Evolutionary conservation across 768 basidiomycete genomes (phyloP).

Genomic region (Pleurotus giganteus): DNA sequence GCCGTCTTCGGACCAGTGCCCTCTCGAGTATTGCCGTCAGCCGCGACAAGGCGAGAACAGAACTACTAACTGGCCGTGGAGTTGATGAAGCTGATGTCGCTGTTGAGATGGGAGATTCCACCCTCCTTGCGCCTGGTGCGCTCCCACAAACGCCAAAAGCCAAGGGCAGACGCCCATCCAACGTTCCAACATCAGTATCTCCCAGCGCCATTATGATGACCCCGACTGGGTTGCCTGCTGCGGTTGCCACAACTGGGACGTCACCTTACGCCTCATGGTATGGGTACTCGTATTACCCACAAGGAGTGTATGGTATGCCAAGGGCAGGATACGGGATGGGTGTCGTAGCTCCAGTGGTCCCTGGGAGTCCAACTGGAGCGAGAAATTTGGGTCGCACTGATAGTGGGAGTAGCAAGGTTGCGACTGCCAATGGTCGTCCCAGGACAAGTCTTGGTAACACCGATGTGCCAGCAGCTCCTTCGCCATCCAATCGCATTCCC

Average conservation of each 20-base stretch:
- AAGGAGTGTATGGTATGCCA: background rate
- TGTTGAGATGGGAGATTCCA: background rate
- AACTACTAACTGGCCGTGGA: background rate
- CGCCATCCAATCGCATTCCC: background rate
- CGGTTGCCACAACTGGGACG: background rate
- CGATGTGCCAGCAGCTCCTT: background rate
- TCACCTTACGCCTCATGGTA: constrained; percentile 6
- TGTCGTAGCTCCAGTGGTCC: background rate
- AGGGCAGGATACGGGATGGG: background rate
- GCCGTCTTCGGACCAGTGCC: constrained; percentile 28
- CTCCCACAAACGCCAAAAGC: constrained; percentile 6
- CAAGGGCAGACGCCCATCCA: constrained; percentile 3
- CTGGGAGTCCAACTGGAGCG: background rate
- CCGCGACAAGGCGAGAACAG: background rate
- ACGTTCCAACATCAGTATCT: background rate
- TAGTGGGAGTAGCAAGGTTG: background rate
- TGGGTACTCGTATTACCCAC: constrained; percentile 3
- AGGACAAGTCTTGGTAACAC: background rate
- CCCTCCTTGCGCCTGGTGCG: background rate
- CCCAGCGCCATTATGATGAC: background rate
- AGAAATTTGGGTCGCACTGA: background rate
- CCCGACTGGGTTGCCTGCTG: background rate
- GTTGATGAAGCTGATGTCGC: background rate
- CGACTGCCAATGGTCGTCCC: background rate
- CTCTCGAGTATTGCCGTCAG: background rate